Evolutionary conservation across 768 basidiomycete genomes (phyloP).

Genomic region (Naganishia friedmannii): DNA sequence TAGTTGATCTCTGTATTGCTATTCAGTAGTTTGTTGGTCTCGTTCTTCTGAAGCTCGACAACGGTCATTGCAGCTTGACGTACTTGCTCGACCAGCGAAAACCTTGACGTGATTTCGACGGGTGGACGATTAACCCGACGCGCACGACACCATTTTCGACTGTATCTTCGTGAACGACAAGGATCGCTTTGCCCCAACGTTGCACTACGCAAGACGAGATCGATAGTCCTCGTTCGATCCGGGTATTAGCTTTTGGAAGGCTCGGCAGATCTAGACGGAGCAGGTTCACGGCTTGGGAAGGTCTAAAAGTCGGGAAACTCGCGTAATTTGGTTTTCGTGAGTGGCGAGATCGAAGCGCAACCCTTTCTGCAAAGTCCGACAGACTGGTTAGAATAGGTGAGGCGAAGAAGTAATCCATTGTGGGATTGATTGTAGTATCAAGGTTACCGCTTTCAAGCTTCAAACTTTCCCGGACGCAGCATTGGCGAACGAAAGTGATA

Average conservation of each 20-base stretch:
- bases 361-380: background rate
- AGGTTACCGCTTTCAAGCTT: conserved; percentile 1
- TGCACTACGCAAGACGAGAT: background rate
- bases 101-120: background rate
- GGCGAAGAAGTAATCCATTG: background rate
- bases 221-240: background rate
- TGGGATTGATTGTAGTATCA: conserved; percentile 5
- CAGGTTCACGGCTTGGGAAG: background rate
- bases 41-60: background rate
- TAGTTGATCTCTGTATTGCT: background rate
- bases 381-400: background rate
- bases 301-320: background rate
- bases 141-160: background rate
- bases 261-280: background rate
- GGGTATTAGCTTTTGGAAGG: background rate
- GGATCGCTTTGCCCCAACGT: background rate
- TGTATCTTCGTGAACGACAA: background rate
- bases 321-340: background rate
- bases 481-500: background rate
- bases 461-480: background rate
- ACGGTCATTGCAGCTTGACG: background rate
- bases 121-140: background rate
- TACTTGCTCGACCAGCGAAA: background rate
- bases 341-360: background rate
- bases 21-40: background rate